Base-by-base conservation (phyloP, 495 filamentous ascomycete species). In the Xylaria castorea region DNA sequence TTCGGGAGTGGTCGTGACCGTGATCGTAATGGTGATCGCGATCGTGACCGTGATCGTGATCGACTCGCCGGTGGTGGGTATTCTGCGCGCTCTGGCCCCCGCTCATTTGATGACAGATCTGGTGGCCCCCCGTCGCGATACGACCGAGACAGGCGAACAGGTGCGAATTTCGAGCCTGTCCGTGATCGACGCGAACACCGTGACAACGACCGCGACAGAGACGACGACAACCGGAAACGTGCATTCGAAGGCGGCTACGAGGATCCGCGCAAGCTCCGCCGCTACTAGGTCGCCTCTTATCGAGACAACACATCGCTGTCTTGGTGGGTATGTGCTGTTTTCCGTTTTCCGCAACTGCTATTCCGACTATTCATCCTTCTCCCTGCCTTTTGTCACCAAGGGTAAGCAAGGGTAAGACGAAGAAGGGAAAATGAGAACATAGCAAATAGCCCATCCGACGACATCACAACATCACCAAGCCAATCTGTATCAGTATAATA, bases 241-340 rank as follows among this genome's bases (percentile, higher is more conserved):
- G 84, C 86, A 38, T 89, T 86, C 76, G 92, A 94, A 73, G 89
- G 89, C 69, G 87, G 88, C 73, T 90, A 93, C 79, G 92, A 95
- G 75, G 93, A 96, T 80, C 89, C 92, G 48, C 89, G 94, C 69
- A 92, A 90, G 78, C 88, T 93, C 77, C 89, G 92, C 81, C 91
- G 93, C 77, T 94, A 95, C 84, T 94, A 79, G 81, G 71, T 76
- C 70, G 58, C 74, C 69, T 71, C 69, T 75, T 75, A 72, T 78
- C 75, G 71, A 77, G 75, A 75, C 78, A 74, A 73, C 74, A 72
- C 22, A 74, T 77, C 75, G 80, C 83, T 83, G 75, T 82, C 75
- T 80, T 75, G 81, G 82, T 85, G 83, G 84, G 84, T 85, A 82
- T 81, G 76, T 80, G 75, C 73, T 80, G 70, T 77, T 73, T 82